phyloP scores from a whole-genome alignment of 1,139 yeast genomes.

The Scheffersomyces insectosa region DNA sequence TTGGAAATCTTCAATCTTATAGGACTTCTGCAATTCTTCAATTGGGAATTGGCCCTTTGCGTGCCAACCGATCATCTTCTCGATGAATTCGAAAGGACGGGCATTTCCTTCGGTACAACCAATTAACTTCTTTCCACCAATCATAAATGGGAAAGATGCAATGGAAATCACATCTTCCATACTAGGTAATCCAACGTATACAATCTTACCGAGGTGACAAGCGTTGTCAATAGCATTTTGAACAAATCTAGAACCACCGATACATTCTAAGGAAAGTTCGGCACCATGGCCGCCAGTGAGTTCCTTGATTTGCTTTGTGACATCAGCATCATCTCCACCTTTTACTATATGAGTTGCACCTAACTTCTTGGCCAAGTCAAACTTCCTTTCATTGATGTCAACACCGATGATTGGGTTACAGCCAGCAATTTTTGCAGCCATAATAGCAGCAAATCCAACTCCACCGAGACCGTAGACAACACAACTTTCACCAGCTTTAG shows the following conservation, averaged over 20 bases:
- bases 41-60: conserved; percentile 5
- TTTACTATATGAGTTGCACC: conserved; percentile 41
- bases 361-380: conserved; percentile 36
- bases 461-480: conserved; percentile 42
- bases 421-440: conserved; percentile 12
- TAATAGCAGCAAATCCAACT: conserved; percentile 42
- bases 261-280: conserved; percentile 7
- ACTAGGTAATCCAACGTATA: conserved; percentile 5
- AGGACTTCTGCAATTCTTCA: conserved; percentile 5
- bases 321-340: conserved; percentile 12
- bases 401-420: conserved; percentile 42
- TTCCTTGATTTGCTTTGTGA: conserved; percentile 23
- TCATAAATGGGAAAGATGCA: conserved; percentile 8
- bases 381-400: conserved; percentile 43
- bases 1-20: conserved; percentile 4
- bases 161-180: conserved; percentile 2
- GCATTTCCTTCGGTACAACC: conserved; percentile 9
- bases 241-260: conserved; percentile 6
- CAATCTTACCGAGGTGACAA: conserved; percentile 5
- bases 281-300: conserved; percentile 15
- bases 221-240: conserved; percentile 5
- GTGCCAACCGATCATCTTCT: conserved; percentile 7
- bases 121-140: conserved; percentile 7
- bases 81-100: conserved; percentile 5
- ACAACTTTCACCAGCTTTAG: conserved; percentile 6